Evolutionary conservation across 106 monocot genomes (phyloP), one percentile per base, ranked within the genome.

Genomic region (Cymbidium sinense): DNA sequence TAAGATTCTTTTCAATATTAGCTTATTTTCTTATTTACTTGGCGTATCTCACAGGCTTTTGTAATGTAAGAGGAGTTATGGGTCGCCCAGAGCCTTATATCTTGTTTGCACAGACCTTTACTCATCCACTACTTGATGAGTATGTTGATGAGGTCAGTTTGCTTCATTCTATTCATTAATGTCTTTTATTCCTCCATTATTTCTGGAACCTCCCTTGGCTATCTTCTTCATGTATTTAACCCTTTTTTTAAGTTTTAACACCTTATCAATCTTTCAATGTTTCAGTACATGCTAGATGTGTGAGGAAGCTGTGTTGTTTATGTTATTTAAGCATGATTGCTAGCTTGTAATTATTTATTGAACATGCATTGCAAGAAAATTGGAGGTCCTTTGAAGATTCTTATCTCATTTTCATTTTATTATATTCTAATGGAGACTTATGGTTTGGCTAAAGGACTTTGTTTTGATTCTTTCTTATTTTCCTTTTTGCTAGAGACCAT

Each of bases 81-180:
- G 89, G 93, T 31, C 96, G 96, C 12, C 91, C 96, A 1, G 96
- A 96, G 80, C 96, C 96, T 28, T 91, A 83, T 35, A 84, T 91
- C 10, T 79, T 96, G 37, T 96, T 96, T 78, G 91, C 89, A 0
- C 93, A 96, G 58, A 88, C 96, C 3, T 87, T 96, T 70, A 79
- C 91, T 25, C 96, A 96, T 80, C 84, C 94, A 11, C 85, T 94
- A 70, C 94, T 96, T 35, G 91, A 94, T 73, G 96, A 96, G 79
- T 94, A 94, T 79, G 93, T 91, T 36, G 96, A 96, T 73, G 96
- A 96, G 96, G 96, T 96, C 44, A 74, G 74, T 44, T 15, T 27
- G 5, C 74, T 73, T 73, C 11, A 11, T 41, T 67, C 12, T 21
- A 27, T 43, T 25, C 39, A 73, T 73, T 23, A 27, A 30, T 30